Evolutionary conservation across 805 yeast species (phyloP).

Genomic region (Saturnispora gosingensis): DNA sequence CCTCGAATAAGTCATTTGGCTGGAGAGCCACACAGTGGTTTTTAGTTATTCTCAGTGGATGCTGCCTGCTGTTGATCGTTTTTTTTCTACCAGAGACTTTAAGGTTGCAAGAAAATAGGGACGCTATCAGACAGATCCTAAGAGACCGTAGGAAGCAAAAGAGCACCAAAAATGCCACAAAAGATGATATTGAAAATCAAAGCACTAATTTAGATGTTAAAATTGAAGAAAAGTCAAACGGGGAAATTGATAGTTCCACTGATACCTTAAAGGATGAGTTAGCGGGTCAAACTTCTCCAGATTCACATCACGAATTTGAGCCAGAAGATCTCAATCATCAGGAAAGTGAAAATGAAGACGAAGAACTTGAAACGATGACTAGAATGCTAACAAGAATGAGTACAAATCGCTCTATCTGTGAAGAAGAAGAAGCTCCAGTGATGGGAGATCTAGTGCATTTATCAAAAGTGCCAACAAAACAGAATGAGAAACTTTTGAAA

Average conservation of each 20-base stretch:
- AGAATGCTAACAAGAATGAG: conserved; percentile 30
- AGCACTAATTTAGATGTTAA: background rate
- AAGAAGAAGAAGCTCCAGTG: conserved; percentile 26
- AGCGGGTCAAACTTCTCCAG: background rate
- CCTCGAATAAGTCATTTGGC: conserved; percentile 49
- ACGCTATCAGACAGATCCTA: conserved; percentile 40
- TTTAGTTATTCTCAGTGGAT: conserved; percentile 56
- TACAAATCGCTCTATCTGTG: conserved; percentile 17
- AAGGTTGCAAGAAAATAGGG: conserved; percentile 50
- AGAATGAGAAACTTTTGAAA: conserved; percentile 1
- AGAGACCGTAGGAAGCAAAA: conserved; percentile 26
- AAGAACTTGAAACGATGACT: conserved; percentile 22
- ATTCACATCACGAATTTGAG: background rate
- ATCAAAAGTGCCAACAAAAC: conserved; percentile 24
- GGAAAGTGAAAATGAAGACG: conserved; percentile 7
- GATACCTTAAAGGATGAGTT: conserved; percentile 1
- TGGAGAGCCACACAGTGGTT: conserved; percentile 92
- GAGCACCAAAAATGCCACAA: conserved; percentile 9
- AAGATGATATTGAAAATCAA: conserved; percentile 10
- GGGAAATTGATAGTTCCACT: background rate
- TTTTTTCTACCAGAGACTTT: conserved; percentile 74
- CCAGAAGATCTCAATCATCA: background rate
- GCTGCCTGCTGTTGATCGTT: conserved; percentile 38
- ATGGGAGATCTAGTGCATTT: conserved; percentile 31
- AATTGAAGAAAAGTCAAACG: background rate